These are phyloP conservation scores for Kuraishia piskuri DNA, from an alignment of 805 yeast species.

Conservation along the genomic window DNA sequence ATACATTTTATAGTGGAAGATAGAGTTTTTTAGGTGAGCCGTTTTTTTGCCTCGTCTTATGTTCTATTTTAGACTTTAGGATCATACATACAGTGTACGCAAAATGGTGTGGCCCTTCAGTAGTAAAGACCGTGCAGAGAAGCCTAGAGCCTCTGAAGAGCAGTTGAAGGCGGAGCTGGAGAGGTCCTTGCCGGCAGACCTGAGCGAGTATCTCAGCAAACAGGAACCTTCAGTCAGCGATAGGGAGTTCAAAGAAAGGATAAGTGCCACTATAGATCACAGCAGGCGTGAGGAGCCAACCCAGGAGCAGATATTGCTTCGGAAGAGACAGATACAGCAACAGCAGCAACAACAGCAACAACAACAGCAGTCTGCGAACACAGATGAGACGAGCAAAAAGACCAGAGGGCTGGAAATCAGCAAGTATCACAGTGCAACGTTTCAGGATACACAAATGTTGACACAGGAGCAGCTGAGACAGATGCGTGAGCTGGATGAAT, in stretches of 20 bases:
- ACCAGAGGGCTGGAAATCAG: slow-evolving; percentile 1
- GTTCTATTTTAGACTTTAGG: no score
- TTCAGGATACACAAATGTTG: slow-evolving; percentile 3
- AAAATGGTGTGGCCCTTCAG: slow-evolving; percentile 12
- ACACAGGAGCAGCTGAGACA: slow-evolving; percentile 9
- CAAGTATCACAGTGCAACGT: slow-evolving; percentile 1
- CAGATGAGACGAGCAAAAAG: slow-evolving; percentile 1
- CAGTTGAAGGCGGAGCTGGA: slow-evolving; percentile 3
- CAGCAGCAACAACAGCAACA: background rate
- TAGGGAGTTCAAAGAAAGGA: slow-evolving; percentile 19
- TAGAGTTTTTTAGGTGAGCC: no score
- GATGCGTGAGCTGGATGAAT: slow-evolving; percentile 15
- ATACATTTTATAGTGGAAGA: no score
- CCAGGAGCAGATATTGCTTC: background rate
- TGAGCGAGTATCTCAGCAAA: slow-evolving; percentile 14
- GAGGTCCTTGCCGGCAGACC: slow-evolving; percentile 15
- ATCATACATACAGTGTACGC: no score
- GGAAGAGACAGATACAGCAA: background rate
- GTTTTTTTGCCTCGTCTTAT: no score
- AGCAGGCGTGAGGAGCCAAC: background rate
- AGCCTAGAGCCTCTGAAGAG: slow-evolving; percentile 3
- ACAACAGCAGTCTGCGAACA: background rate
- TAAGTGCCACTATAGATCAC: background rate
- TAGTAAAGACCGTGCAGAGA: background rate
- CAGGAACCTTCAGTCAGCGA: slow-evolving; percentile 20